phyloP scores from a whole-genome alignment of 345 rosid genomes.

The Erucastrum elatum region DNA sequence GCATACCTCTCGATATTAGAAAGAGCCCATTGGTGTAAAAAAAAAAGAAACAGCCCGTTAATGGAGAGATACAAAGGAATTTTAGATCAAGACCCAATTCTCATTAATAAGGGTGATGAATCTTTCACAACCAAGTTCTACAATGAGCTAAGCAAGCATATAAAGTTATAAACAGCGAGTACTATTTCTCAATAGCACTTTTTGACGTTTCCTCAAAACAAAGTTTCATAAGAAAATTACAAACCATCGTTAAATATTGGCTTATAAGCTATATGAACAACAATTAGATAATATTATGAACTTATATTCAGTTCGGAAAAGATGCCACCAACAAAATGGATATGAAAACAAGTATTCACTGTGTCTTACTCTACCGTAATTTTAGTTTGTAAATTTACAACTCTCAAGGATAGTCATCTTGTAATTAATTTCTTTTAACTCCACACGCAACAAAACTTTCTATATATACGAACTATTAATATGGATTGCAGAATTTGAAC shows the following conservation, averaged over 20 bases:
- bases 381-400: neutral
- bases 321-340: slow-evolving; percentile 3
- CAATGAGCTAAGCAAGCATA: neutral
- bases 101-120: neutral
- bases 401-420: slow-evolving; percentile 7
- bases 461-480: slow-evolving; percentile 37
- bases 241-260: neutral
- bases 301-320: neutral
- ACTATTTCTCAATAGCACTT: neutral
- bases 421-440: slow-evolving; percentile 35
- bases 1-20: neutral
- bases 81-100: neutral
- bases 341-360: neutral
- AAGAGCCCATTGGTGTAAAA: neutral
- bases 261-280: neutral
- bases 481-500: slow-evolving; percentile 36
- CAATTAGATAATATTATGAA: neutral
- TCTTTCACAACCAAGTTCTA: neutral
- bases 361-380: neutral
- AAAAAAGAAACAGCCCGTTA: neutral
- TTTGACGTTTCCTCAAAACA: neutral
- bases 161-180: neutral
- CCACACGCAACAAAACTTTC: slow-evolving; percentile 39
- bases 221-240: neutral
- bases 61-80: neutral